Evolutionary conservation across 208 protist genomes (phyloP), one percentile per base, ranked within the genome.

Genomic region (Crithidia bombi): DNA sequence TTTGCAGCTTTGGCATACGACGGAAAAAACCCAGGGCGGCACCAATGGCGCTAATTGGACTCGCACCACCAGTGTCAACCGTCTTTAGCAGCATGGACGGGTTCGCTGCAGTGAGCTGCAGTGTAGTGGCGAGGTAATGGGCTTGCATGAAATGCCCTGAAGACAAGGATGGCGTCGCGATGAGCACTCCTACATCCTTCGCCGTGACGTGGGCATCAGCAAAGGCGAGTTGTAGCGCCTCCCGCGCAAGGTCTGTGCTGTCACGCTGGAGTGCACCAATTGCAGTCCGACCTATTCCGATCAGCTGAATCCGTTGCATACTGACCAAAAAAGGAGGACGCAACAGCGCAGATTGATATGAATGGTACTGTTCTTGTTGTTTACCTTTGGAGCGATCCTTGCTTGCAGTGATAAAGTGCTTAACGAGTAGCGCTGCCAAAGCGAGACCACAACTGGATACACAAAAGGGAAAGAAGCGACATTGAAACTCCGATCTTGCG

Each of bases 151-250:
- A 91, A 35, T 90, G 85, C 2, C 66, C 76, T 0, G 84, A 76
- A 15, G 89, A 82, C 17, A 96, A 69, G 6, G 89, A 96, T 10
- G 89, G 89, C 5, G 90, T 82, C 12, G 90, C 87, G n/a, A 96
- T 73, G 17, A 96, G 79, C 1, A 65, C 86, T 19, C 81, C 84
- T 5, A 96, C 35, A 43, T 95, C 79, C 9, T 67, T 62, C 21
- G 83, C 61, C 25, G 35, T 19, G 46, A 96, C 74, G 51, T 83
- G 77, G 0, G 85, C 83, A 54, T 90, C 70, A 0, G 23, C 35
- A 26, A 94, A 69, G 6, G 87, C 89, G 14, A 68, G 51, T n/a
- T 74, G 36, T 14, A 96, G 63, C 10, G 91, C 78, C 32, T 89
- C 61, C 10, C 69, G 35, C 15, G 75, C 80, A 3, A 93, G 77